Base-by-base conservation (phyloP, 148 eudicot species). In the Cornus florida region DNA sequence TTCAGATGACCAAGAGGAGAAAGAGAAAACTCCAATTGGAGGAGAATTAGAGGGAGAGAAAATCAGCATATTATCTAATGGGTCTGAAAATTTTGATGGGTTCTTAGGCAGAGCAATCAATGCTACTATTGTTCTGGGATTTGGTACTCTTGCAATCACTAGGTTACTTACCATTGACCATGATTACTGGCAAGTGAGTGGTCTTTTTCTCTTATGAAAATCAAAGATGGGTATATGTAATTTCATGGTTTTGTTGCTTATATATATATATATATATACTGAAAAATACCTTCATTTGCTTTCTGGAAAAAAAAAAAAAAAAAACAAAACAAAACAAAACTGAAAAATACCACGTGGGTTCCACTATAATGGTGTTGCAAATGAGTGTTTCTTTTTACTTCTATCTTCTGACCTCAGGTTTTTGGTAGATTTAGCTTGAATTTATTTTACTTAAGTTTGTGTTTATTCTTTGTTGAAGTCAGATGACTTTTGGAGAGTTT, bases 121-220 rank as follows among this genome's bases (percentile, higher is more conserved):
- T 86, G 98, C 92, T 23, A 65, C 95, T 19, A 90, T 94, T 78
- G 93, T 93, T 69, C 84, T 94, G 75, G 98, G 89, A 84, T 92
- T 93, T 82, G 93, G 97, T 35, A 81, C 90, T 81, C 86, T 86
- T 85, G 94, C 97, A 59, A 81, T 94, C 72, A 93, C 97, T 53
- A 93, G 89, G 75, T 83, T 92, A 90, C 95, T 94, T 79, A 94
- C 98, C 41, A 89, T 94, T 80, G 98, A 93, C 67, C 91, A 85
- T 82, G 98, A 94, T 75, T 94, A 90, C 80, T 94, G 98, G 97
- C 97, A 94, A 68, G 98, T 94, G 77, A 89, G 93, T 91, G 53
- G 11, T 33, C 43, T 38, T 50, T 20, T 23, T 67, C 5, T 50
- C 19, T n/a, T 64, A 0, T 13, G 5, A 38, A 41, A 17, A 41